phyloP scores from a whole-genome alignment of 306 rosid species.

The Medicago lupulina region DNA sequence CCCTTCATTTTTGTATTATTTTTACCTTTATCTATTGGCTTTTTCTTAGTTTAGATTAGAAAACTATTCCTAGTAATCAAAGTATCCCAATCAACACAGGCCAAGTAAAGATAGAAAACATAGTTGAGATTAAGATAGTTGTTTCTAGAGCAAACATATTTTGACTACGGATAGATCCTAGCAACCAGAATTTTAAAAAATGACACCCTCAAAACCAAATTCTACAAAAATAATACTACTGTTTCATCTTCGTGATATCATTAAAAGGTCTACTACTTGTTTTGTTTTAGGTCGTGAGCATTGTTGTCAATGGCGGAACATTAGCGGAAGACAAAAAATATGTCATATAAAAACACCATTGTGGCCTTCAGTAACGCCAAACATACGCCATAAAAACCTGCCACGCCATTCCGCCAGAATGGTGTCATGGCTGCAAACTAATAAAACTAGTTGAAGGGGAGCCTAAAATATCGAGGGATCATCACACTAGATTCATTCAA shows the following conservation, averaged over 20 bases:
- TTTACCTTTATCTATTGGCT: background rate
- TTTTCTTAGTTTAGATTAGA: background rate
- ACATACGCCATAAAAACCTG: background rate
- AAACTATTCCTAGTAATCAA: background rate
- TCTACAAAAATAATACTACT: background rate
- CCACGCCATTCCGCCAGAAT: background rate
- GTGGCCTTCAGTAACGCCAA: background rate
- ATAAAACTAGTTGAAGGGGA: background rate
- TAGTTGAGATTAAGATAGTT: background rate
- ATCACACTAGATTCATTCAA: background rate
- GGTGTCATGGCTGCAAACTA: background rate
- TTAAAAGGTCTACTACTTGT: background rate
- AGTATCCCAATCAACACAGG: conserved; percentile 9
- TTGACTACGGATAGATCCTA: background rate
- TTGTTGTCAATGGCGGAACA: background rate
- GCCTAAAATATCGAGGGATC: background rate
- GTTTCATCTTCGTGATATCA: background rate
- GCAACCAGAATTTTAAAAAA: background rate
- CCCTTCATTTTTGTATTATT: too few species aligned
- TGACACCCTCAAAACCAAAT: background rate
- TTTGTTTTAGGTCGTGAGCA: background rate
- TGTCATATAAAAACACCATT: background rate
- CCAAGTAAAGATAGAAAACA: background rate
- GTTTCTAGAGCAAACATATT: background rate
- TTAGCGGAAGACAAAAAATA: too few species aligned